Conservation (phyloP, 331 rosid species). For the Spiraea crenata region DNA sequence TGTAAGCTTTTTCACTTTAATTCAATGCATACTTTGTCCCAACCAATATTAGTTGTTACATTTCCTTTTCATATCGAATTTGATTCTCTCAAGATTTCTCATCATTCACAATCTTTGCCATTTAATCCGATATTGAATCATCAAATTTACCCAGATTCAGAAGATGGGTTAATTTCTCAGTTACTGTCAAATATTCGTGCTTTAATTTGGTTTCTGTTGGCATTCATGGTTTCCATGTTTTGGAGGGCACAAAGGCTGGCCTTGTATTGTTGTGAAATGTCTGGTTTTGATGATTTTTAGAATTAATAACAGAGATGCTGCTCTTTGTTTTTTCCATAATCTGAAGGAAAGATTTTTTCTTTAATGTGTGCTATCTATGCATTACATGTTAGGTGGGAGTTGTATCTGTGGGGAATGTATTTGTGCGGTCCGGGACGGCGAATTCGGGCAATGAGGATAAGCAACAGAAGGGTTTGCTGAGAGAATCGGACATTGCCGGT, state of each 20-base stretch:
- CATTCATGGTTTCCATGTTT: conserved; percentile 35
- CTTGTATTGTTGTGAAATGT: conserved; percentile 15
- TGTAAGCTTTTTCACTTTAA: conserved; percentile 11
- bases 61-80: conserved; percentile 25
- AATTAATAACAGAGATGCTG: conserved; percentile 3
- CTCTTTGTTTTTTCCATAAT: conserved; percentile 12
- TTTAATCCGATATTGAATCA: conserved; percentile 25
- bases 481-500: not conserved
- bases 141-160: conserved; percentile 37
- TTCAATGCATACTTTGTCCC: conserved; percentile 27
- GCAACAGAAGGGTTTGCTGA: conserved; percentile 8
- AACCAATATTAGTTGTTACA: conserved; percentile 21
- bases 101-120: conserved; percentile 29
- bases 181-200: conserved; percentile 6
- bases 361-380: conserved; percentile 3
- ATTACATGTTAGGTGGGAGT: conserved; percentile 1
- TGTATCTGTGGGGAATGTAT: conserved; percentile 22
- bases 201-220: conserved; percentile 26
- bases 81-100: conserved; percentile 41
- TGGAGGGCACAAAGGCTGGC: conserved; percentile 29
- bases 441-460: conserved; percentile 31
- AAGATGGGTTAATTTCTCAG: conserved; percentile 8
- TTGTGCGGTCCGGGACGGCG: conserved; percentile 17
- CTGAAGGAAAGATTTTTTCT: conserved; percentile 2
- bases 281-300: conserved; percentile 9